A percentile compares a stretch with the other conserved stretches of the same genome.
Evolutionary conservation across 2,329 filamentous ascomycete species (phyloP).

Genomic region (Colletotrichum tofieldiae): DNA sequence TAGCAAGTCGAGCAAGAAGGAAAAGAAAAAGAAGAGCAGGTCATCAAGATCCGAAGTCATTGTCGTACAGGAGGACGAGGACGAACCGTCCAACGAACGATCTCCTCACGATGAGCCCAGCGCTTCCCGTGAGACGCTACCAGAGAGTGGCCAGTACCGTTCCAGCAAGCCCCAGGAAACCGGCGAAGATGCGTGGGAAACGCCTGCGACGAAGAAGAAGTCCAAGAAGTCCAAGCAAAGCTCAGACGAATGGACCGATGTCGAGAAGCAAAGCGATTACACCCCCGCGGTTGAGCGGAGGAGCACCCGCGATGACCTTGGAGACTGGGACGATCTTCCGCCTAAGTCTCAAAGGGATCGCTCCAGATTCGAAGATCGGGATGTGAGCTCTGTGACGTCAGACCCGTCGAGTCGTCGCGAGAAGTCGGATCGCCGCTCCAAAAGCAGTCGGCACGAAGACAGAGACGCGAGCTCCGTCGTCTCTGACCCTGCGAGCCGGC

Average conservation of each 20-base stretch:
- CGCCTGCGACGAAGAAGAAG: conserved; percentile 52
- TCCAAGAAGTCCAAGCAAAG: conserved; percentile 48
- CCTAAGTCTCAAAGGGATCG: conserved; percentile 45
- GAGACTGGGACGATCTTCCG: conserved; percentile 36
- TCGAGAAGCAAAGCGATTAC: conserved; percentile 35
- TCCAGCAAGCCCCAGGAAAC: conserved; percentile 43
- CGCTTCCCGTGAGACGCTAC: conserved; percentile 2
- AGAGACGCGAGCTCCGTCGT: conserved; percentile 65
- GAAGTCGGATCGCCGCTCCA: conserved; percentile 55
- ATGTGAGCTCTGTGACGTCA: conserved; percentile 66
- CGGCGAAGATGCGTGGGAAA: conserved; percentile 49
- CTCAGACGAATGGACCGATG: conserved; percentile 44
- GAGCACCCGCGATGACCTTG: conserved; percentile 11
- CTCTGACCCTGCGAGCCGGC: conserved; percentile 58
- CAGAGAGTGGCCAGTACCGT: conserved; percentile 31
- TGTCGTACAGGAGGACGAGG: conserved; percentile 48
- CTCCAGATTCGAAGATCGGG: conserved; percentile 57
- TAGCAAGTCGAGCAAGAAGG: conserved; percentile 52
- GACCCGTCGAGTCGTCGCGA: conserved; percentile 55
- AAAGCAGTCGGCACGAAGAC: conserved; percentile 59
- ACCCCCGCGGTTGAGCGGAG: conserved; percentile 13
- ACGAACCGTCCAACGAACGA: conserved; percentile 30
- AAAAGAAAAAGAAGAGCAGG: conserved; percentile 61
- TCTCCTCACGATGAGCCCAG: conserved; percentile 5
- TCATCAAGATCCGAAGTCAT: conserved; percentile 49